These are phyloP conservation scores for Phytophthora fragariaefolia DNA, from an alignment of 352 stramenopile species.

Conservation along the genomic window DNA sequence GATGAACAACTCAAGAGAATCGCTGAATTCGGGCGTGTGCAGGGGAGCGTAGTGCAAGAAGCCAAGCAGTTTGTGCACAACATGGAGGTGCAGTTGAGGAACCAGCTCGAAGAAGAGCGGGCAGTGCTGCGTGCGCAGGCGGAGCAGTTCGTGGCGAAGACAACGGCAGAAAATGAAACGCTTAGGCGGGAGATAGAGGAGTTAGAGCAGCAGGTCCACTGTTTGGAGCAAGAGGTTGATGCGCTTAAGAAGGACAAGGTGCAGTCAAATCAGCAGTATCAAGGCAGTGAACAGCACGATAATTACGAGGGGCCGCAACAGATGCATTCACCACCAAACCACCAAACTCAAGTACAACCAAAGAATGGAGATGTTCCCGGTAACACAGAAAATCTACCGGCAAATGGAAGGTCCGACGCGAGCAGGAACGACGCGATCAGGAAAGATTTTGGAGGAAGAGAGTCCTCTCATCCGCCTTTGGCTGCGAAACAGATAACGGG, in stretches of 20 bases:
- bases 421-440: constrained; percentile 7
- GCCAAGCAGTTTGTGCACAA: constrained; percentile 69
- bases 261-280: background rate
- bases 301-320: constrained; percentile 12
- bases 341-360: constrained; percentile 21
- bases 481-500: background rate
- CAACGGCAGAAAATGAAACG: constrained; percentile 50
- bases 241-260: constrained; percentile 26
- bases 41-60: constrained; percentile 69
- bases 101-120: constrained; percentile 59
- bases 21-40: constrained; percentile 75
- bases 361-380: constrained; percentile 1
- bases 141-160: constrained; percentile 60
- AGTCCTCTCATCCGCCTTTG: background rate
- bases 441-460: background rate
- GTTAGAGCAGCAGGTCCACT: constrained; percentile 39
- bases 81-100: constrained; percentile 59
- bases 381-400: constrained; percentile 2
- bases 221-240: constrained; percentile 28
- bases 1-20: constrained; percentile 84
- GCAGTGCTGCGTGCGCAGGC: constrained; percentile 50
- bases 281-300: constrained; percentile 8
- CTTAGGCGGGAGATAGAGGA: constrained; percentile 33
- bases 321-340: constrained; percentile 19
- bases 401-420: constrained; percentile 4